phyloP scores from a whole-genome alignment of 345 rosid genomes.

The Heritiera fomes region DNA sequence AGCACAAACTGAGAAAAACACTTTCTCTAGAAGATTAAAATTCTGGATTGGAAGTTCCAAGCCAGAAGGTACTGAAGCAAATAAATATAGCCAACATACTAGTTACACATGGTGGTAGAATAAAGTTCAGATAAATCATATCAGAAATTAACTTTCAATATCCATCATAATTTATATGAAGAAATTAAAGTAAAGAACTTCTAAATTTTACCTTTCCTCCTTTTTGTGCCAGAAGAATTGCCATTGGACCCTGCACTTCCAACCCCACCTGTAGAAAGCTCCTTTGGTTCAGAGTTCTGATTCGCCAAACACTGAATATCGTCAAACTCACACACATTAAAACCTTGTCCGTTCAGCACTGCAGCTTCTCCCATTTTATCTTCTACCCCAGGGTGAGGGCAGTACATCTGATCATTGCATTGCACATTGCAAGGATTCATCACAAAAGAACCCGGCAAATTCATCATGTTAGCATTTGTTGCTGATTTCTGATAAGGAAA shows the following conservation, averaged over 20 bases:
- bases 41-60: not conserved
- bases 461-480: conserved; percentile 37
- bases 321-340: conserved; percentile 67
- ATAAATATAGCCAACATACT: not conserved
- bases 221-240: conserved; percentile 47
- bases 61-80: not conserved
- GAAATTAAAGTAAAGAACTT: not conserved
- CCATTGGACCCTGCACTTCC: conserved; percentile 42
- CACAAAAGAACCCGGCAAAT: conserved; percentile 48
- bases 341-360: conserved; percentile 45
- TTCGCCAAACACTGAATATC: conserved; percentile 57
- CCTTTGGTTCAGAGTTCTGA: conserved; percentile 56
- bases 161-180: not conserved
- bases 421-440: conserved; percentile 82
- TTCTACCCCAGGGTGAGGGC: conserved; percentile 57
- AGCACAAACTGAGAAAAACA: not conserved
- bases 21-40: not conserved
- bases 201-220: conserved; percentile 67
- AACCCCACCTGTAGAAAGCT: conserved; percentile 43
- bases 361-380: conserved; percentile 54
- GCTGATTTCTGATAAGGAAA: conserved; percentile 87
- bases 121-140: not conserved
- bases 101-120: not conserved
- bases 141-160: not conserved
- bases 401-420: conserved; percentile 70